Base-by-base conservation (phyloP, 2,329 filamentous ascomycete species). In the Pezicula carpinea region DNA sequence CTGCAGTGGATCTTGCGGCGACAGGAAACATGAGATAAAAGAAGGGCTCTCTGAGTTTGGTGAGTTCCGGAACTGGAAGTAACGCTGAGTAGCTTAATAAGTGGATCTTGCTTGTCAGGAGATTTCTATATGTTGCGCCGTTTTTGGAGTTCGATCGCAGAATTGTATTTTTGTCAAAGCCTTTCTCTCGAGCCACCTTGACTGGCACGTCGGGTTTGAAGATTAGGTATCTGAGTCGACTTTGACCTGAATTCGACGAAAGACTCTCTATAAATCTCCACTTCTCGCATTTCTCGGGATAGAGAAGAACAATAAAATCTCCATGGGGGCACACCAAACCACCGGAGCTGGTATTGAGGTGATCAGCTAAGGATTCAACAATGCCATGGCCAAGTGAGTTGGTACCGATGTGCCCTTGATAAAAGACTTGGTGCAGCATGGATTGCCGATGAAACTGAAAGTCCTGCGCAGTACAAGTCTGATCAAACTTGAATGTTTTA, bases 11-110 rank as follows among this genome's bases (percentile, higher is more conserved):
- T 6, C 53, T 47, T 22, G 64, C 62, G 2, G 66, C 62, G 0
- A 57, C 54, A 1, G 77, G 75, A 42, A 80, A 80, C 2, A 72
- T 63, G 1, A 82, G 57, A 50, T 72, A 80, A 52, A 79, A 73
- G 19, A 65, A 46, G 5, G 46, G 43, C 23, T 50, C 44, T 1
- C 39, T 18, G 2, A 19, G 33, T 38, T 51, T 49, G 35, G 43
- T 46, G 36, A 21, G 15, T 7, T 35, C 26, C 34, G 50, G 53
- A 13, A 56, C 26, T 38, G 50, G 54, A 13, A 56, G 47, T 22
- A 62, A 34, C 8, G 43, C 41, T 17, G 52, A 47, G 35, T 56
- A 50, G 17, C 52, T 45, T 2, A 63, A 47, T n/a, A 44, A 46
- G 32, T 61, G 54, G 13, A 61, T 42, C 14, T 43, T 48, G 4